Percentiles rank a stretch among this genome's conserved stretches.
These are phyloP conservation scores for Phascolomyces articulosus DNA, from an alignment of 371 early-diverging fungal species.

Conservation along the genomic window DNA sequence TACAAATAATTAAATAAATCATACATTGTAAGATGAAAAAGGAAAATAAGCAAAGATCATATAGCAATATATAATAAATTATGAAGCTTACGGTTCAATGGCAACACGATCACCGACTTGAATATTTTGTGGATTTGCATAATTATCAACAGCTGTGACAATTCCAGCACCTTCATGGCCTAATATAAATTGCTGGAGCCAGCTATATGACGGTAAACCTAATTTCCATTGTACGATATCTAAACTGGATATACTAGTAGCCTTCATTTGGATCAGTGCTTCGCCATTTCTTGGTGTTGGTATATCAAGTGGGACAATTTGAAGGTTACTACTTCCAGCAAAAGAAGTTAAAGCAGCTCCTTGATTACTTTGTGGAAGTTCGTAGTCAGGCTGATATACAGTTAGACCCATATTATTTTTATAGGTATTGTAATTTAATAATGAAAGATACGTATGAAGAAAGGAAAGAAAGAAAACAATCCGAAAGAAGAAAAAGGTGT, in stretches of 20 bases:
- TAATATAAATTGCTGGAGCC: background rate
- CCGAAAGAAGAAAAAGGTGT: background rate
- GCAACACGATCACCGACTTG: slow-evolving; percentile 14
- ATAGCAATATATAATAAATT: background rate
- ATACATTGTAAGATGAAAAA: too few relatives aligned
- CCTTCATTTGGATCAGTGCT: slow-evolving; percentile 13
- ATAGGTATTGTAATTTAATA: background rate
- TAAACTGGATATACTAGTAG: background rate
- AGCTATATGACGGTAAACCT: background rate
- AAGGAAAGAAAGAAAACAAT: background rate
- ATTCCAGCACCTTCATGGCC: slow-evolving; percentile 12
- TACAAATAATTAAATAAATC: too few relatives aligned
- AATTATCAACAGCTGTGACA: background rate
- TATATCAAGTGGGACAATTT: background rate
- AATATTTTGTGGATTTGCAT: background rate
- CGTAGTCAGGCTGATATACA: background rate
- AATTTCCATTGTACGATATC: slow-evolving; percentile 7
- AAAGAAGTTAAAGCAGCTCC: background rate
- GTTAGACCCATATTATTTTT: background rate
- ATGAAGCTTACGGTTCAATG: slow-evolving; percentile 10
- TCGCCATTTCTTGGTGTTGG: slow-evolving; percentile 9
- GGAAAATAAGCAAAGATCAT: too few relatives aligned
- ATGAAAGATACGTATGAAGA: background rate
- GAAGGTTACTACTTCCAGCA: background rate
- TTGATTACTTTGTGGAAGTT: background rate